phyloP scores from a whole-genome alignment of 1,139 yeast genomes.

The Geotrichum australiense region DNA sequence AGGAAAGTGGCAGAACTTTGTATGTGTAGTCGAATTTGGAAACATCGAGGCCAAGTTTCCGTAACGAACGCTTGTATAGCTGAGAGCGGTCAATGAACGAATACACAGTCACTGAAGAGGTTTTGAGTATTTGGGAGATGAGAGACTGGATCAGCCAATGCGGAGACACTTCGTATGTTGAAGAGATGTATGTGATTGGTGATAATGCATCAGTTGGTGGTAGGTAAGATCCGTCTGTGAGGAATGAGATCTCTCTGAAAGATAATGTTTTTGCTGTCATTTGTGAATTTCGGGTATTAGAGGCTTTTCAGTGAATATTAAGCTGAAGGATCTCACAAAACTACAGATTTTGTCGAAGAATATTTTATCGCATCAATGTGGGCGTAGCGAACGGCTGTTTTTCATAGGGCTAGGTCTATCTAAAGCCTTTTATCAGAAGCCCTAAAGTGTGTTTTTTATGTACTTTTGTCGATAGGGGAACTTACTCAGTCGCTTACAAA shows the following conservation, averaged over 20 bases:
- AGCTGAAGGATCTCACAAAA: no score
- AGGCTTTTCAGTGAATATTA: no score
- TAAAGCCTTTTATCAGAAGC: no score
- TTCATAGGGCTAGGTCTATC: no score
- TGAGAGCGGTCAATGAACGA: constrained; percentile 5
- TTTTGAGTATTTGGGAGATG: constrained; percentile 4
- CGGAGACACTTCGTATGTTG: constrained; percentile 58
- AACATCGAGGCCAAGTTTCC: background rate
- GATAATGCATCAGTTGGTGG: constrained; percentile 13
- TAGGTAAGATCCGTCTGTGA: constrained; percentile 46
- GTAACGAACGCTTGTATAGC: background rate
- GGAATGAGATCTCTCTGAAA: constrained; percentile 47
- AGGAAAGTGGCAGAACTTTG: no score
- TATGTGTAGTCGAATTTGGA: background rate
- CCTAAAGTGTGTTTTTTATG: no score
- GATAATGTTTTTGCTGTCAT: constrained; percentile 7
- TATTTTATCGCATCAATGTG: no score
- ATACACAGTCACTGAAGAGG: constrained; percentile 1
- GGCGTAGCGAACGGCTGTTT: no score
- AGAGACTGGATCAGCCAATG: constrained; percentile 47
- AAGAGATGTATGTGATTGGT: constrained; percentile 43
- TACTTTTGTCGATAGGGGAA: no score
- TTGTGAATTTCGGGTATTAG: no score
- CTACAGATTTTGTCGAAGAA: no score
- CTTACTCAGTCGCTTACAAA: no score